Evolutionary conservation across 2,329 filamentous ascomycete genomes (phyloP).

Genomic region (Diaporthe caulivora): DNA sequence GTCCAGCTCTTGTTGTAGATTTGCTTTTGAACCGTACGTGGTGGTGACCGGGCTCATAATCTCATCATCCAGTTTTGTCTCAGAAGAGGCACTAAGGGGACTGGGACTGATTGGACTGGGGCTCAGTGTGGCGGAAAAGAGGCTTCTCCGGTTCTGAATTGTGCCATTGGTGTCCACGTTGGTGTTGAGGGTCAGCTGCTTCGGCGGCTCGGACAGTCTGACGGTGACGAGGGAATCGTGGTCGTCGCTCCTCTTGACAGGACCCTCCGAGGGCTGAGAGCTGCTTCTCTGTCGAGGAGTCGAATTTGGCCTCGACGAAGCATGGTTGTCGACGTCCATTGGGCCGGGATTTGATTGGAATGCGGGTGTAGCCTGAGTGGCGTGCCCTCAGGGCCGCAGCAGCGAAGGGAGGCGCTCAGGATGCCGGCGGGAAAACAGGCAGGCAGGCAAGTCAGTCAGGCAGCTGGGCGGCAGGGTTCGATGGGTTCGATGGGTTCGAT

Average conservation of each 20-base stretch:
- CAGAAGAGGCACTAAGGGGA: slow-evolving; percentile 36
- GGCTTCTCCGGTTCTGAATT: slow-evolving; percentile 43
- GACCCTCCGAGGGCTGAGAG: slow-evolving; percentile 40
- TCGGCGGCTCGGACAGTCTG: slow-evolving; percentile 68
- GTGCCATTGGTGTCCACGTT: slow-evolving; percentile 42
- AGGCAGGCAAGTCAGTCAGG: background rate
- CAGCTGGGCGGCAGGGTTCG: slow-evolving; percentile 19
- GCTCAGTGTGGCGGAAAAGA: slow-evolving; percentile 41
- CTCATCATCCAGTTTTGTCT: slow-evolving; percentile 40
- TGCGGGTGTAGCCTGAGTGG: slow-evolving; percentile 31
- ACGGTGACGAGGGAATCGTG: slow-evolving; percentile 78
- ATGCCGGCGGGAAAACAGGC: slow-evolving; percentile 20
- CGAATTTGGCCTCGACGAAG: slow-evolving; percentile 36
- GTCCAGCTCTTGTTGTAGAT: slow-evolving; percentile 45
- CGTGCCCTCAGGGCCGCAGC: slow-evolving; percentile 25
- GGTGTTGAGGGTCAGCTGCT: slow-evolving; percentile 47
- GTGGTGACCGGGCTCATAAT: slow-evolving; percentile 42
- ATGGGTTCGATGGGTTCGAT: no score
- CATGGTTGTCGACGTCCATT: slow-evolving; percentile 40
- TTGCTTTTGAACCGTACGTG: slow-evolving; percentile 36
- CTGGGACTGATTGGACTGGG: slow-evolving; percentile 33
- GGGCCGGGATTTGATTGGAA: slow-evolving; percentile 38
- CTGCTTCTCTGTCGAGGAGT: slow-evolving; percentile 38
- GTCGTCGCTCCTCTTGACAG: slow-evolving; percentile 42
- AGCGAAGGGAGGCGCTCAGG: slow-evolving; percentile 21